Evolutionary conservation across 805 yeast genomes (phyloP), one percentile per base, ranked within the genome.

Genomic region (Candida silvicultrix): DNA sequence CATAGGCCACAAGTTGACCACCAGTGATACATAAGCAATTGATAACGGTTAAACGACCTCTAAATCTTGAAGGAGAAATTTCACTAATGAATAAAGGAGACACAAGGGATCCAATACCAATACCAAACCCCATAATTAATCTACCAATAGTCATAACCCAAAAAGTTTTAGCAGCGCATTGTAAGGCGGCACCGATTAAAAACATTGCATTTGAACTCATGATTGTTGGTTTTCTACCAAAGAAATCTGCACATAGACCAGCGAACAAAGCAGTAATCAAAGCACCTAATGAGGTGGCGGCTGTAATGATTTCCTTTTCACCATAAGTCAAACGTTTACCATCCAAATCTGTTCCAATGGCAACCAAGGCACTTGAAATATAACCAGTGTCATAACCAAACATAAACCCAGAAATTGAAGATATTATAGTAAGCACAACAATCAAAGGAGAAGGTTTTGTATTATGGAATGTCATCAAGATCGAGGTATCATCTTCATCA

Each of bases 311-410:
- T 68, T 90, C 96, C 66, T 88, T 86, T 55, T 89, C 82, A 41
- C 96, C 95, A 47, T 80, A 76, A 0, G 89, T 71, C 45, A 90
- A 71, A 0, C 63, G 57, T 46, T 74, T 73, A 39, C 73, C 68
- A 53, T 80, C 78, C 50, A 92, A 75, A 61, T 87, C 96, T 5
- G 80, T 77, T 12, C 90, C 89, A 41, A 92, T 81, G 34, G 89
- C 80, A 19, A 90, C 96, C 57, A 92, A 73, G 0, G 97, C 97
- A 18, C 95, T 83, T 4, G 98, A 92, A 38, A 92, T 90, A 66
- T 92, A 92, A 55, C 98, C 98, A 1, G 98, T 92, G 65, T 92
- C 99, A 61, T 92, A 92, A 55, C 99, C 99, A 67, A 92, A 92
- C 89, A 92, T 80, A 67, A 90, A 89, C 1, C 98, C 98, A 0